These are phyloP conservation scores for Vicia villosa DNA, from an alignment of 306 rosid species.

Conservation along the genomic window DNA sequence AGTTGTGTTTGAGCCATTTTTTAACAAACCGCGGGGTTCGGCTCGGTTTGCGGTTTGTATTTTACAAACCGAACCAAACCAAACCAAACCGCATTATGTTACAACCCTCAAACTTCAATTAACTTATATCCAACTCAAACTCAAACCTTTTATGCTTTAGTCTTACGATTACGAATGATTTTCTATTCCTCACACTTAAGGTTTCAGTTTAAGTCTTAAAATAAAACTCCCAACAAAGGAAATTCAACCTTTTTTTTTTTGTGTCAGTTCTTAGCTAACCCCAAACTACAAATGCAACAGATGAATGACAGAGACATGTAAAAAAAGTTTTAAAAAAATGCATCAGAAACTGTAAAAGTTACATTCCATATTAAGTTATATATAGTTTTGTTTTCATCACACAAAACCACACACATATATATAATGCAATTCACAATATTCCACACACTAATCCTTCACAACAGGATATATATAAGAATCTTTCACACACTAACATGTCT, in stretches of 20 bases:
- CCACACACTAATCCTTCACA: constrained; percentile 48
- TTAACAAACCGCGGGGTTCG: no score
- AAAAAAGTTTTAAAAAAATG: not conserved
- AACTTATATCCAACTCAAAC: no score
- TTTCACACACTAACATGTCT: constrained; percentile 35
- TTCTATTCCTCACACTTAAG: no score
- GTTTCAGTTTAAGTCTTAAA: no score
- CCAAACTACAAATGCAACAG: constrained; percentile 10
- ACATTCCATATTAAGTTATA: constrained; percentile 24
- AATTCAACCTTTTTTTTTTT: constrained; percentile 22
- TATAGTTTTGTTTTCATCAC: constrained; percentile 24
- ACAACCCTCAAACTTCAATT: no score
- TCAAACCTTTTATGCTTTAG: no score
- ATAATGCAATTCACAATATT: constrained; percentile 48
- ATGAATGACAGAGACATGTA: constrained; percentile 26
- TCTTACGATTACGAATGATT: no score
- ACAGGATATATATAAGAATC: constrained; percentile 32
- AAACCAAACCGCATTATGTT: no score
- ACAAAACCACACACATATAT: constrained; percentile 40
- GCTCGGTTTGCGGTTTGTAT: no score
- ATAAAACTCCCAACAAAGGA: not conserved
- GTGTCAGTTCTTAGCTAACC: constrained; percentile 23
- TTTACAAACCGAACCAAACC: no score
- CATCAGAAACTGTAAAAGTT: constrained; percentile 18
- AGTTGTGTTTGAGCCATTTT: no score